Base-by-base conservation (phyloP, 305 asterid species). In the Plantago rigida region DNA sequence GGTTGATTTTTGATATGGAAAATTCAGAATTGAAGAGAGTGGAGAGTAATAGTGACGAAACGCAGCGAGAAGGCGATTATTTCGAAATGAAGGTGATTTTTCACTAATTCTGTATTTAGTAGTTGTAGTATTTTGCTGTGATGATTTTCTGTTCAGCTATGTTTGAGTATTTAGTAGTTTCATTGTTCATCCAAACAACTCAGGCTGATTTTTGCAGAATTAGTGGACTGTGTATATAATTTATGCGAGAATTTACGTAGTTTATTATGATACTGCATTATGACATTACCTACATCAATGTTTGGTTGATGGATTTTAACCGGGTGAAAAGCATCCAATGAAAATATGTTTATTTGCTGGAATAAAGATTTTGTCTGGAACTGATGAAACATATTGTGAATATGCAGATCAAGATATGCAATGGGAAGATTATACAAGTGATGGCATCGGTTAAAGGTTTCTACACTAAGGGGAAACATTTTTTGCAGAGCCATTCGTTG, bases 381-480 rank as follows among this genome's bases (percentile, higher is more conserved):
- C 60, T 69, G 59, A 69, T 64, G 78, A 66, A 15, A 69, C 63
- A 41, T 28, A 63, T 47, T 14, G 14, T 57, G 24, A 66, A 17
- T 58, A 57, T 77, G 86, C 95, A 94, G 99, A 87, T 94, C 63
- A 89, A 90, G 74, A 83, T 94, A 71, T 94, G 99, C 78, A 94
- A 90, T 63, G 99, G 99, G 72, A 94, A 90, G 83, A 69, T 77
- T 53, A 78, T 89, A 57, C 94, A 82, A 65, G 94, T 90, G 69
- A 83, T 84, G 79, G 93, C 97, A 54, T 79, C 97, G 11, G 73
- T 8, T 54, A 84, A 83, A 73, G 97, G 99, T 63, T 94, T 90
- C 85, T 85, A 90, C 71, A 81, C 93, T 19, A 60, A 63, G 56
- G 97, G 97, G 50, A 94, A 85, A 70, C 96, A 88, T 59, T 73